Percentiles rank a stretch among this genome's conserved stretches.
phyloP scores from a whole-genome alignment of 352 stramenopile species.

The Globisporangium iwayamae region DNA sequence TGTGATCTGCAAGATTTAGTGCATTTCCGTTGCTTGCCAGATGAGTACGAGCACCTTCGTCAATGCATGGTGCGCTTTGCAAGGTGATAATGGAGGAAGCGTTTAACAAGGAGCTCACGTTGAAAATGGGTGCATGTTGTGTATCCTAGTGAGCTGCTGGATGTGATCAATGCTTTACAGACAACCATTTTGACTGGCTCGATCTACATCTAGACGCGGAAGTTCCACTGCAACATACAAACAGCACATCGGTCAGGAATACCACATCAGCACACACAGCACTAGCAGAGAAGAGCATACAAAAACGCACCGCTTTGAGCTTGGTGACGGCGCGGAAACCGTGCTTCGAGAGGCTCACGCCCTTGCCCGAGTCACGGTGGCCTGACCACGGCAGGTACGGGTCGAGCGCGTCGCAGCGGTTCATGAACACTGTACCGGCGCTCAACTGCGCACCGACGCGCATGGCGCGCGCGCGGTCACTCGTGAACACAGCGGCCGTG shows the following conservation, averaged over 20 bases:
- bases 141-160: background rate
- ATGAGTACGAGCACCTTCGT: background rate
- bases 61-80: background rate
- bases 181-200: background rate
- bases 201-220: conserved; percentile 40
- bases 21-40: no score
- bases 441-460: conserved; percentile 54
- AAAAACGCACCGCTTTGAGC: conserved; percentile 63
- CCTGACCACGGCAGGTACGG: conserved; percentile 82
- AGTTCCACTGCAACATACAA: conserved; percentile 50
- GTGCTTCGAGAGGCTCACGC: conserved; percentile 77
- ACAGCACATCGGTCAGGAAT: background rate
- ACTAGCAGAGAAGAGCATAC: background rate
- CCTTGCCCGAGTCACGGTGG: conserved; percentile 75
- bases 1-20: background rate
- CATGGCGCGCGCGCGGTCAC: conserved; percentile 51
- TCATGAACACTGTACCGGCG: conserved; percentile 77
- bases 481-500: conserved; percentile 73
- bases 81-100: background rate
- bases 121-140: background rate
- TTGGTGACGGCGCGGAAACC: conserved; percentile 76
- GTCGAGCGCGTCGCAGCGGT: conserved; percentile 80
- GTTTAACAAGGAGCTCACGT: background rate
- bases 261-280: conserved; percentile 3
- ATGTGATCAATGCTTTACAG: background rate